Conservation (phyloP, 371 early-diverging fungal genomes). For the Mucor indicus region DNA sequence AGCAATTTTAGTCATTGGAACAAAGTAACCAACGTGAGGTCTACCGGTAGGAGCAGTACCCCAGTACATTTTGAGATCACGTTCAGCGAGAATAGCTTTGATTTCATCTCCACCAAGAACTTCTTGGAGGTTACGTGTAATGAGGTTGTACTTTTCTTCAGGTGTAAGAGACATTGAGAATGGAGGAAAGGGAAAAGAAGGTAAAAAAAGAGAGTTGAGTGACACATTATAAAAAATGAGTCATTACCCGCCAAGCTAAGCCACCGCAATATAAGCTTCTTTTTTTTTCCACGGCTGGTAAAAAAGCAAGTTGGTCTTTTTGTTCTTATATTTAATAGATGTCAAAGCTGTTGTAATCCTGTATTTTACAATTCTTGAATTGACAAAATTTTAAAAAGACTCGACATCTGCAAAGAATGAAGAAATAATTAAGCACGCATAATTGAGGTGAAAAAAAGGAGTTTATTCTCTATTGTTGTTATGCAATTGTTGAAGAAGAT, state of each 20-base stretch:
- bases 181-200: constrained; percentile 4
- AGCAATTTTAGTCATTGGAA: constrained; percentile 97
- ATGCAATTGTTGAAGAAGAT: too few species aligned
- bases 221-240: constrained; percentile 5
- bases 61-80: constrained; percentile 98
- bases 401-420: too few species aligned
- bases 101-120: constrained; percentile 93
- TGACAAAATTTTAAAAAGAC: too few species aligned
- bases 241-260: constrained; percentile 5
- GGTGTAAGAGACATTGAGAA: constrained; percentile 45
- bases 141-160: constrained; percentile 82
- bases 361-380: too few species aligned
- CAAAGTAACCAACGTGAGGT: constrained; percentile 99
- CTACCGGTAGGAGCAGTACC: constrained; percentile 99
- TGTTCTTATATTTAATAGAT: too few species aligned
- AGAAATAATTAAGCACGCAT: too few species aligned
- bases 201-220: not conserved
- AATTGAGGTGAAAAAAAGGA: too few species aligned
- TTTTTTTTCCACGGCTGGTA: too few species aligned
- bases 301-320: too few species aligned
- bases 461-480: too few species aligned
- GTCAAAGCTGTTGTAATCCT: too few species aligned
- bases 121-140: constrained; percentile 97
- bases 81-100: constrained; percentile 79
- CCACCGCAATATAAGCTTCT: not conserved